These are phyloP conservation scores for Avena atlantica DNA, from an alignment of 176 grass and related monocot genomes.

Conservation along the genomic window DNA sequence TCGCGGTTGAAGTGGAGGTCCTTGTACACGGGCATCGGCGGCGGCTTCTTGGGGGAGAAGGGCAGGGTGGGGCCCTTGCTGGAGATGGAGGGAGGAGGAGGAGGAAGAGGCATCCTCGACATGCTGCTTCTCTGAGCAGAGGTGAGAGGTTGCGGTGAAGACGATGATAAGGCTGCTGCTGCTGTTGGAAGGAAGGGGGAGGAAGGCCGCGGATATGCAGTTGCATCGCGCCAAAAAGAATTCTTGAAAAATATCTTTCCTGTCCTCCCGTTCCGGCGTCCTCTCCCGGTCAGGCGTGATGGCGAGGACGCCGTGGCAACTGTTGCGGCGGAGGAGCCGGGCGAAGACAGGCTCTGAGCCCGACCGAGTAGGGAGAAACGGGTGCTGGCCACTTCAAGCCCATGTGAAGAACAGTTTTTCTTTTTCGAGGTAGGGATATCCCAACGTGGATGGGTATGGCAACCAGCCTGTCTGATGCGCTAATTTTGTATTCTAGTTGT, in stretches of 20 bases:
- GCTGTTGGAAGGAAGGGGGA: background rate
- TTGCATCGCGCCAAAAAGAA: slow-evolving; percentile 44
- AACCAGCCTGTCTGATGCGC: too few relatives aligned
- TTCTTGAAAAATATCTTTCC: slow-evolving; percentile 38
- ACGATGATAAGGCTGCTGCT: slow-evolving; percentile 58
- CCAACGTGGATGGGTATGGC: background rate
- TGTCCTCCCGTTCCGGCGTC: background rate
- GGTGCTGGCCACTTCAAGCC: background rate
- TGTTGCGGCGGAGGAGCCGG: background rate
- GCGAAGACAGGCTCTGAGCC: background rate
- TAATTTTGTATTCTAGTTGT: too few relatives aligned
- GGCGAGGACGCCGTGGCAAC: background rate
- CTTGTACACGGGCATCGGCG: slow-evolving; percentile 74
- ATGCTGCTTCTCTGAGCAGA: slow-evolving; percentile 7
- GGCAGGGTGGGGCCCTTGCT: slow-evolving; percentile 62
- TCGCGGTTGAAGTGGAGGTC: slow-evolving; percentile 92
- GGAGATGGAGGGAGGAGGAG: slow-evolving; percentile 55
- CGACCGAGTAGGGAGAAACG: background rate
- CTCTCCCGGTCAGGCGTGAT: background rate
- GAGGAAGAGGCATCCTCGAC: slow-evolving; percentile 60
- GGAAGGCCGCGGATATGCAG: background rate
- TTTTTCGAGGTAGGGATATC: background rate
- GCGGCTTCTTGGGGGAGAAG: slow-evolving; percentile 71
- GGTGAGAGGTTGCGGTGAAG: background rate
- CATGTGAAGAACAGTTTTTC: background rate